Evolutionary conservation across 1,139 yeast species (phyloP).

Genomic region (Blastobotrys petasosporus): DNA sequence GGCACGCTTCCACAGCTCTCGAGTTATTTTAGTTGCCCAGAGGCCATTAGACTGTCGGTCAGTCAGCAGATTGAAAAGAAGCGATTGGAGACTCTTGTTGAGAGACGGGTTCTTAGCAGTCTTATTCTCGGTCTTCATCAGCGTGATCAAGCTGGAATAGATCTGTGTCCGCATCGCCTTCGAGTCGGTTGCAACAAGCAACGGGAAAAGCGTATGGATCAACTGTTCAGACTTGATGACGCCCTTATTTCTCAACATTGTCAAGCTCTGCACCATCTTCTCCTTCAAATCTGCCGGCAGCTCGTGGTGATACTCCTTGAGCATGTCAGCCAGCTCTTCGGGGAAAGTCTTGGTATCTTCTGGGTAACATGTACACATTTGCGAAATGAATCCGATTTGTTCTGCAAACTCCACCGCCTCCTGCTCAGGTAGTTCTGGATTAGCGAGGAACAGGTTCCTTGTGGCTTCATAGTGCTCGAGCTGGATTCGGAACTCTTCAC

Average conservation of each 20-base stretch:
- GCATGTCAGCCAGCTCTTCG: constrained; percentile 61
- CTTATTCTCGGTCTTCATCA: constrained; percentile 75
- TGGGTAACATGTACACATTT: constrained; percentile 86
- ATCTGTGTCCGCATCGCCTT: constrained; percentile 79
- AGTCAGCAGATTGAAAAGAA: constrained; percentile 68
- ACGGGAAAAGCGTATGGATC: constrained; percentile 83
- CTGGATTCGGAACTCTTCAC: constrained; percentile 89
- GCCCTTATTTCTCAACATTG: constrained; percentile 83
- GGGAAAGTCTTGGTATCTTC: constrained; percentile 84
- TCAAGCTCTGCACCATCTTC: constrained; percentile 81
- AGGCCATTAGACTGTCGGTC: constrained; percentile 68
- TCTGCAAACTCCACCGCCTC: constrained; percentile 66
- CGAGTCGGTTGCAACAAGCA: constrained; percentile 64
- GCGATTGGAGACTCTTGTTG: constrained; percentile 84
- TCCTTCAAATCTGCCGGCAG: constrained; percentile 82
- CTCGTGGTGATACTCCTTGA: constrained; percentile 70
- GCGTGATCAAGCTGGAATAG: constrained; percentile 67
- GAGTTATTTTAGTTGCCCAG: constrained; percentile 93
- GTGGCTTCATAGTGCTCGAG: constrained; percentile 87
- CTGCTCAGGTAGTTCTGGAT: constrained; percentile 30
- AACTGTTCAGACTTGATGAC: constrained; percentile 74
- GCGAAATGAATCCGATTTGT: constrained; percentile 82
- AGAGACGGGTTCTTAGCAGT: constrained; percentile 82
- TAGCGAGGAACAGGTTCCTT: constrained; percentile 73
- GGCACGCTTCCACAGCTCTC: constrained; percentile 96